A percentile compares a stretch with the other conserved stretches of the same genome.
Evolutionary conservation across 2,329 filamentous ascomycete genomes (phyloP).

Genomic region (Zalaria obscura): DNA sequence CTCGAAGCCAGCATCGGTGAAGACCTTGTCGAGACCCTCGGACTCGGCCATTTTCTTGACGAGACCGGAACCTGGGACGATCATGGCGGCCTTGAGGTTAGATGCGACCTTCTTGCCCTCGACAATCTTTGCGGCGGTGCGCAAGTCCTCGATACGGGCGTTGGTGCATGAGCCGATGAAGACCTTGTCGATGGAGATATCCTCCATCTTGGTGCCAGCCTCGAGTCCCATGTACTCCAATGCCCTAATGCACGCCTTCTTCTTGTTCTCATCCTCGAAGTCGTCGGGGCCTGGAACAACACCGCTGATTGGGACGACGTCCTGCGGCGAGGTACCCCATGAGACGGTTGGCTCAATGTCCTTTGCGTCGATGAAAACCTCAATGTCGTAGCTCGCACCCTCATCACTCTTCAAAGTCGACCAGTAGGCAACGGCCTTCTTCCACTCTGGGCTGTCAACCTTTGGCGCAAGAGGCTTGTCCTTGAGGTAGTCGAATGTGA

Average conservation of each 20-base stretch:
- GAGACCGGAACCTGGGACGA: slow-evolving; percentile 88
- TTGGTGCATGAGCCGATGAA: slow-evolving; percentile 99
- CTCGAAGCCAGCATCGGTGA: slow-evolving; percentile 83
- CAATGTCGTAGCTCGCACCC: slow-evolving; percentile 79
- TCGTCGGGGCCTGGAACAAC: slow-evolving; percentile 82
- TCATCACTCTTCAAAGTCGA: slow-evolving; percentile 69
- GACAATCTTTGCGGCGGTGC: slow-evolving; percentile 73
- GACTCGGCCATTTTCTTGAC: slow-evolving; percentile 84
- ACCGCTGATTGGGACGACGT: slow-evolving; percentile 87
- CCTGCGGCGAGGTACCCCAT: slow-evolving; percentile 94
- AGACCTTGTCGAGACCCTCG: slow-evolving; percentile 88
- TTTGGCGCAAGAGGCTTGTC: slow-evolving; percentile 78
- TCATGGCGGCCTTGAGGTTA: slow-evolving; percentile 89
- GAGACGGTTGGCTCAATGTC: slow-evolving; percentile 89
- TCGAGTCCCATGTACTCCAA: slow-evolving; percentile 94
- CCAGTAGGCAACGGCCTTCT: slow-evolving; percentile 81
- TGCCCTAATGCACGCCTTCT: slow-evolving; percentile 63
- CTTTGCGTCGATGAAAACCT: slow-evolving; percentile 80
- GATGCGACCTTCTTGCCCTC: slow-evolving; percentile 73
- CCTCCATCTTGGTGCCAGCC: slow-evolving; percentile 76
- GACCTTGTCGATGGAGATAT: slow-evolving; percentile 86
- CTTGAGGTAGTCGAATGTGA: slow-evolving; percentile 90
- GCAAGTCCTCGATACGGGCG: slow-evolving; percentile 87
- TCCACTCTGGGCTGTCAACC: slow-evolving; percentile 74
- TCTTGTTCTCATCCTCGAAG: slow-evolving; percentile 68